phyloP scores from a whole-genome alignment of 768 basidiomycete species.

The Russula sp. region DNA sequence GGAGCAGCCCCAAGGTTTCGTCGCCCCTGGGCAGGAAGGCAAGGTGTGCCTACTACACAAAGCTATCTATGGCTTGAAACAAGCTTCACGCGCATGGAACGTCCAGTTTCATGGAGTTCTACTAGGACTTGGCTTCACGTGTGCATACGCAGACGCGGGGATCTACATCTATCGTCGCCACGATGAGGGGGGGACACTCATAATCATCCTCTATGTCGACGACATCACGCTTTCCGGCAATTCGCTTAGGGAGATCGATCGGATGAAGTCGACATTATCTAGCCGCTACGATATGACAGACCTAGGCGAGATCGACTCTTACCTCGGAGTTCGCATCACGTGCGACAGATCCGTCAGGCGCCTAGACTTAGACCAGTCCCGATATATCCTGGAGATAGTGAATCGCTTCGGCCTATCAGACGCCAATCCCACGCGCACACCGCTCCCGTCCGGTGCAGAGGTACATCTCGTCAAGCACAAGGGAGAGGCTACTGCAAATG shows the following conservation, averaged over 20 bases:
- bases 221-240: too few relatives aligned
- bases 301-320: too few relatives aligned
- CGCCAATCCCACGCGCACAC: not conserved
- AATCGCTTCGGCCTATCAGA: not conserved
- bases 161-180: not conserved
- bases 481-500: not conserved
- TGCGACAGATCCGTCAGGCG: too few relatives aligned
- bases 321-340: too few relatives aligned
- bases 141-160: not conserved
- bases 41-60: not conserved
- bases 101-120: too few relatives aligned
- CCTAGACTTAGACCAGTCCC: too few relatives aligned
- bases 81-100: too few relatives aligned
- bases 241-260: too few relatives aligned
- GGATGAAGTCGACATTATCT: too few relatives aligned
- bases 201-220: not conserved
- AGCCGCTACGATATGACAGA: too few relatives aligned
- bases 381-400: not conserved
- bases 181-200: not conserved
- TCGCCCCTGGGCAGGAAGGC: not conserved
- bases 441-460: not conserved
- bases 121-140: not conserved
- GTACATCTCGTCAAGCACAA: not conserved
- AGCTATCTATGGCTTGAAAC: not conserved
- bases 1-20: slow-evolving; percentile 23